Evolutionary conservation across 495 filamentous ascomycete genomes (phyloP), one percentile per base, ranked within the genome.

Genomic region (Trichocladium antarcticum): DNA sequence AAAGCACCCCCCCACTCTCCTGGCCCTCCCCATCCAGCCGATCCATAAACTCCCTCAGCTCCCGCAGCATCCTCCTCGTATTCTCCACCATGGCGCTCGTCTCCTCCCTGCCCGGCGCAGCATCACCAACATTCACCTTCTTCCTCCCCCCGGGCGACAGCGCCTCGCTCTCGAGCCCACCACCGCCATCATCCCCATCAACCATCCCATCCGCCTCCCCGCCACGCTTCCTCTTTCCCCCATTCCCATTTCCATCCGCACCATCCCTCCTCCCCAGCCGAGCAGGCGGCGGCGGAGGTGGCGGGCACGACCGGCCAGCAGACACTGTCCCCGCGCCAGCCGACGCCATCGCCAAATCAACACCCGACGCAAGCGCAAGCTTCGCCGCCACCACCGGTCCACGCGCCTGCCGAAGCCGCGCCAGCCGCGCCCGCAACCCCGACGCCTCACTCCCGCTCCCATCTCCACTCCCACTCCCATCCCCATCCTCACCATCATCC

Each of bases 31-130:
- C 19, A 38, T 51, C 42, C 42, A 22, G 53, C 32, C 46, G 41
- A 22, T 62, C 61, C 59, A 62, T 62, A 6, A 45, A 47, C 48
- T 64, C 57, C 36, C 53, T 53, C 49, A 64, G 32, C 57, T 64
- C 61, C 28, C 51, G 45, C 40, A 64, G 32, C 61, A 64, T 64
- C 39, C 56, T 45, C 49, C 51, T 51, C 19, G 57, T 59, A 10
- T 58, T 41, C 50, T 52, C 55, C 42, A 62, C 57, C 51, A 58
- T 57, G 6, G 56, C 54, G 12, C 31, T 37, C 24, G 59, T 56
- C 41, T 57, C 55, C 15, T 43, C 43, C 42, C 37, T 50, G 3
- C 42, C 31, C 17, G 20, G 29, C 37, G 10, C 47, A 21, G 2
- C 36, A 4, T n/a, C n/a, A 31, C n/a, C 28, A 10, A 49, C 9